Evolutionary conservation across 805 yeast genomes (phyloP).

Genomic region (Lipomyces mesembrius): DNA sequence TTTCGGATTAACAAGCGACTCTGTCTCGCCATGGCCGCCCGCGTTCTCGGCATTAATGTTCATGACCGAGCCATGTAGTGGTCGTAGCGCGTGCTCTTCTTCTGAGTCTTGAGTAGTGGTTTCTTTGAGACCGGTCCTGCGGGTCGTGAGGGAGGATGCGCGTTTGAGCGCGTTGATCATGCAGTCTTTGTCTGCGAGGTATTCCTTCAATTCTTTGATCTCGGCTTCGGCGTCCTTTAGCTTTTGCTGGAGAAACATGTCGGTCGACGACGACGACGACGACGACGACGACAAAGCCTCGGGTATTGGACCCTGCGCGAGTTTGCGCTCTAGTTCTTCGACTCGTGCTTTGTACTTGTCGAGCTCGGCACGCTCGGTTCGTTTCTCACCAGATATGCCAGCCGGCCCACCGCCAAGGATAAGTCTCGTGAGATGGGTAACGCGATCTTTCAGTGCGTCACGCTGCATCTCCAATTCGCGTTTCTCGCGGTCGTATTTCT

Average conservation of each 20-base stretch:
- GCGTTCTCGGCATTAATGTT: conserved; percentile 1
- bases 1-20: not conserved
- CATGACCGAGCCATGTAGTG: conserved; percentile 6
- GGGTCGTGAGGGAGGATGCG: not conserved
- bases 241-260: not conserved
- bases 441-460: conserved; percentile 35
- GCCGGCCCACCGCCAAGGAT: conserved; percentile 19
- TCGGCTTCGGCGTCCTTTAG: conserved; percentile 46
- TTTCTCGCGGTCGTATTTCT: conserved; percentile 20
- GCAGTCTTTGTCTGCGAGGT: conserved; percentile 72
- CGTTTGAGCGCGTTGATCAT: conserved; percentile 70
- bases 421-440: conserved; percentile 34
- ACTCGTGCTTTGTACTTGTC: conserved; percentile 2
- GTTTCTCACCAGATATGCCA: not conserved
- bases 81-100: conserved; percentile 2
- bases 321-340: conserved; percentile 11
- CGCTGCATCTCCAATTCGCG: conserved; percentile 35
- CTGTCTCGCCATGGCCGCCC: not conserved
- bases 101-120: not conserved
- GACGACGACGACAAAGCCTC: not conserved
- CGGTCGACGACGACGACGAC: not conserved
- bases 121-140: not conserved
- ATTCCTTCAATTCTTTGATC: conserved; percentile 64
- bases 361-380: not conserved
- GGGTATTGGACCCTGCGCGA: not conserved